Percentiles rank a stretch among this genome's conserved stretches.
phyloP scores from a whole-genome alignment of 257 asterid genomes.

The Solanum rostratum region DNA sequence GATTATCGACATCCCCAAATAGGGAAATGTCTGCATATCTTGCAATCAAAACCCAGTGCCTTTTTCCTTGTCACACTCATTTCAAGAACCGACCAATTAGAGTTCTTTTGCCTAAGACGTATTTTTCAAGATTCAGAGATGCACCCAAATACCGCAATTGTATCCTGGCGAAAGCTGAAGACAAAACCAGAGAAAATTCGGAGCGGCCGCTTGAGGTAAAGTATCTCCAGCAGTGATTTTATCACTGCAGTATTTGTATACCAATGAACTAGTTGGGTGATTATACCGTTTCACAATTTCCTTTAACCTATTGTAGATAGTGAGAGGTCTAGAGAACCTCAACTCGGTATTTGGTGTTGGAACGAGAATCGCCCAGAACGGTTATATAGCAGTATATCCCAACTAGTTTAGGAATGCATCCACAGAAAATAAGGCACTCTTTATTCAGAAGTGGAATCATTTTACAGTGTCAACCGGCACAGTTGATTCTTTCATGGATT shows the following conservation, averaged over 20 bases:
- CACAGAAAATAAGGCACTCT: background rate
- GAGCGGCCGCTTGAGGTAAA: background rate
- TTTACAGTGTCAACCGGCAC: background rate
- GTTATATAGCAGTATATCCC: background rate
- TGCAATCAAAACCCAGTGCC: background rate
- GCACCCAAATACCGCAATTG: background rate
- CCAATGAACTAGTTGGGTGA: background rate
- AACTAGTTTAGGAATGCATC: background rate
- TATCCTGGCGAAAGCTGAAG: background rate
- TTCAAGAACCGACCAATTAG: background rate
- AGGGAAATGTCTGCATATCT: background rate
- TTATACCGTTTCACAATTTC: background rate
- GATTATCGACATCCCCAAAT: background rate
- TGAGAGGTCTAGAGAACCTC: background rate
- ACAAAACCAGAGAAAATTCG: background rate
- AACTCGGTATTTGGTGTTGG: background rate
- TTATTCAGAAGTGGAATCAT: background rate
- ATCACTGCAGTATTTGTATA: background rate
- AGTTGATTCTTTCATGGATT: background rate
- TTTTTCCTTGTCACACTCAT: background rate
- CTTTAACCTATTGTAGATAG: background rate
- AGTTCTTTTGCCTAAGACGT: background rate
- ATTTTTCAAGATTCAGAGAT: background rate
- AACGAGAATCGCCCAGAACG: background rate
- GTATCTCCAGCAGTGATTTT: background rate